Percentiles rank a stretch among this genome's conserved stretches.
Conservation (phyloP, 148 eudicot species). For the Talinum fruticosum region DNA sequence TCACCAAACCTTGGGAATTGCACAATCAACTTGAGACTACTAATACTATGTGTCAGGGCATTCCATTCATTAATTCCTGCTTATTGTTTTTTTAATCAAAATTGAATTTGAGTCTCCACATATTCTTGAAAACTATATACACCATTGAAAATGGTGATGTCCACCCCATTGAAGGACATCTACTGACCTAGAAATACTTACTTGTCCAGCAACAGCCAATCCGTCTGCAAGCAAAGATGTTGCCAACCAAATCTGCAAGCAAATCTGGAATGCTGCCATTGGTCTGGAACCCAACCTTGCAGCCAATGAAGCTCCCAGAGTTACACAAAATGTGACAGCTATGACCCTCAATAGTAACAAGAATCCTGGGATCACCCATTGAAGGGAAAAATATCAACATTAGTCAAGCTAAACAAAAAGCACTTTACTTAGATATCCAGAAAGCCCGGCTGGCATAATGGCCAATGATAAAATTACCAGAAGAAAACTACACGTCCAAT, state of each 20-base stretch:
- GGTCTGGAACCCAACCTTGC: conserved; percentile 32
- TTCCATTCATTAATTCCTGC: not conserved
- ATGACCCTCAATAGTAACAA: conserved; percentile 31
- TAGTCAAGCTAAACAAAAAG: not conserved
- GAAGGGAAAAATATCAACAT: not conserved
- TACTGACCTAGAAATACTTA: not conserved
- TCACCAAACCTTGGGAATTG: too few species aligned
- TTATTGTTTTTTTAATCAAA: not conserved
- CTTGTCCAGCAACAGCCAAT: conserved; percentile 38
- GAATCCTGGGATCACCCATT: conserved; percentile 15
- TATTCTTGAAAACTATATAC: not conserved
- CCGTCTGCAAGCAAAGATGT: conserved; percentile 38
- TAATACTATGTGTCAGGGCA: not conserved
- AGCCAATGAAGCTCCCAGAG: conserved; percentile 35
- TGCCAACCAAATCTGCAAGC: conserved; percentile 40
- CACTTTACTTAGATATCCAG: not conserved
- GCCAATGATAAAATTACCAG: too few species aligned
- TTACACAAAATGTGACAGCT: conserved; percentile 38
- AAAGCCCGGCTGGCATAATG: not conserved
- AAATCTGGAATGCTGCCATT: conserved; percentile 39
- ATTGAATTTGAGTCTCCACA: not conserved
- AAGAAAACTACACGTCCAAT: not conserved
- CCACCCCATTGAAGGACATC: not conserved
- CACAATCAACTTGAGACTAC: too few species aligned
- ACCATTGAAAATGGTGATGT: not conserved